These are phyloP conservation scores for Nemania serpens DNA, from an alignment of 2,329 filamentous ascomycete species.

Conservation along the genomic window DNA sequence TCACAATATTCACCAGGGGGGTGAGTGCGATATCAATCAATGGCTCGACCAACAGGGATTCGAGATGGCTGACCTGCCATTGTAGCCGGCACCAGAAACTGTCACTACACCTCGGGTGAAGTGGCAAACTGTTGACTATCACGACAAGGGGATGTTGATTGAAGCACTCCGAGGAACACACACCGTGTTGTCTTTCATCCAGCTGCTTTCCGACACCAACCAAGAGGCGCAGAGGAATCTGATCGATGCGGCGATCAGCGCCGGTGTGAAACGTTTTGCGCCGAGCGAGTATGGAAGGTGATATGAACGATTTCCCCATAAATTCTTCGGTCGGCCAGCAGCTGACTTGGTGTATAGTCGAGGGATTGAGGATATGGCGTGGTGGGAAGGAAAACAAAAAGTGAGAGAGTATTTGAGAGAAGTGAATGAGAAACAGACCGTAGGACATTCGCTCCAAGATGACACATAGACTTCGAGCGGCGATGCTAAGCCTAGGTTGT, in stretches of 20 bases:
- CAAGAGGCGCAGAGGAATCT: conserved; percentile 56
- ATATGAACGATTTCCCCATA: neutral
- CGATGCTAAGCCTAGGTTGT: neutral
- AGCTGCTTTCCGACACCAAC: conserved; percentile 40
- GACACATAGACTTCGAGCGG: neutral
- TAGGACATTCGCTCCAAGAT: conserved; percentile 25
- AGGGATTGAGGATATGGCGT: conserved; percentile 44
- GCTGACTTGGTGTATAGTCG: conserved; percentile 7
- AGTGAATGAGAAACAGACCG: conserved; percentile 54
- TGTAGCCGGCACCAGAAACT: conserved; percentile 32
- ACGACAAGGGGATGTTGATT: conserved; percentile 44
- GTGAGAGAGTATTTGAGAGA: conserved; percentile 55
- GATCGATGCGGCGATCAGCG: conserved; percentile 62
- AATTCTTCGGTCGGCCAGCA: neutral
- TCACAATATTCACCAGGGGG: conserved; percentile 55
- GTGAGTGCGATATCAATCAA: conserved; percentile 35
- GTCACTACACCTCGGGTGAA: conserved; percentile 38
- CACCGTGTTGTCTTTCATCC: conserved; percentile 58
- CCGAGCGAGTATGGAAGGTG: conserved; percentile 61
- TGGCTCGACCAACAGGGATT: neutral
- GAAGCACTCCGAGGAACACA: conserved; percentile 51
- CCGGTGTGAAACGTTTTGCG: conserved; percentile 64
- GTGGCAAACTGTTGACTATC: conserved; percentile 52
- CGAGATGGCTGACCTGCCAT: neutral
- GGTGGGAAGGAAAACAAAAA: conserved; percentile 56